Evolutionary conservation across 176 grass and related monocot species (phyloP).

Genomic region (Cenchrus purpureus): DNA sequence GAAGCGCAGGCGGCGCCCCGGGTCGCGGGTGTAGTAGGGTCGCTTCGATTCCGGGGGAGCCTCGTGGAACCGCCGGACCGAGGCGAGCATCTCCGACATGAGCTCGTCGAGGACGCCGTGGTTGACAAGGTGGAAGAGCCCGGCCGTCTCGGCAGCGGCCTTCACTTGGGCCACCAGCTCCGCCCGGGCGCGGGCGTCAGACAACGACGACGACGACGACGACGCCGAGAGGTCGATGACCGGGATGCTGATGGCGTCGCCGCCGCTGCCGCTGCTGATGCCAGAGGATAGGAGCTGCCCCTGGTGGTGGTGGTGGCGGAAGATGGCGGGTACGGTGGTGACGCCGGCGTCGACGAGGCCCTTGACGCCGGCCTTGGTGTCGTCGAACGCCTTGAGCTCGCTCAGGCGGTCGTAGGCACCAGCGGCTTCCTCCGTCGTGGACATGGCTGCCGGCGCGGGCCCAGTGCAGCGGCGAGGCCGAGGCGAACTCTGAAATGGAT

Average conservation of each 20-base stretch:
- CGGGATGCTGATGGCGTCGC: background rate
- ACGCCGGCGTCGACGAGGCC: conserved; percentile 61
- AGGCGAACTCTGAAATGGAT: background rate
- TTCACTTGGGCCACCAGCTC: background rate
- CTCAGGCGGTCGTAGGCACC: conserved; percentile 29
- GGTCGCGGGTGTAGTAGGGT: background rate
- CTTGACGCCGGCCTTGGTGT: conserved; percentile 71
- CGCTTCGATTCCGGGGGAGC: background rate
- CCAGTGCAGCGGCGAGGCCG: background rate
- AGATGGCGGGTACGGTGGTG: background rate
- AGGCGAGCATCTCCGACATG: background rate
- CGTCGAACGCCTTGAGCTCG: conserved; percentile 59
- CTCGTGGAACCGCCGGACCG: conserved; percentile 25
- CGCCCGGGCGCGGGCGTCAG: background rate
- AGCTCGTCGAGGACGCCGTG: conserved; percentile 2
- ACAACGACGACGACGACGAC: no score
- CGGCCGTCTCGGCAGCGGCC: background rate
- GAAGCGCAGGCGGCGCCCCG: background rate
- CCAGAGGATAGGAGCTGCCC: no score
- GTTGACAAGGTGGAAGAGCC: conserved; percentile 27
- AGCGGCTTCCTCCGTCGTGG: background rate
- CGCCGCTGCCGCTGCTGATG: fast-evolving
- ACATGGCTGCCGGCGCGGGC: background rate
- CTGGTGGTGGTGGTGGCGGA: background rate
- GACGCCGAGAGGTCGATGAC: background rate